Percentiles rank a stretch among this genome's conserved stretches.
Evolutionary conservation across 2,329 filamentous ascomycete genomes (phyloP).

Genomic region (Zymoseptoria passerinii): DNA sequence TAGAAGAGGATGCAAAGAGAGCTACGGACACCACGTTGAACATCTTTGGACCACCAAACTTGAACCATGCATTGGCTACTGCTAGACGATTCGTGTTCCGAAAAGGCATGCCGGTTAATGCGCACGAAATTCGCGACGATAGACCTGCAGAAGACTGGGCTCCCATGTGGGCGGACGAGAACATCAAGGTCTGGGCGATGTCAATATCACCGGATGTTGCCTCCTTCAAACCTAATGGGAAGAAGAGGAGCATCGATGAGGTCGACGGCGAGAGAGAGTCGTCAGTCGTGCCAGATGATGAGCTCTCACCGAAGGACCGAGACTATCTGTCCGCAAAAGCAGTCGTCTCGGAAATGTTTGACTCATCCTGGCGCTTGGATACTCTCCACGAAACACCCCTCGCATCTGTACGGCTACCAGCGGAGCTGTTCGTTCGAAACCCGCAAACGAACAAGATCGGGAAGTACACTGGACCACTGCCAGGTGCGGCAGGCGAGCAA

Average conservation of each 20-base stretch:
- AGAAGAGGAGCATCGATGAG: slow-evolving; percentile 31
- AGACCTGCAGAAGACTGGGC: slow-evolving; percentile 28
- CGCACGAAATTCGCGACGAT: slow-evolving; percentile 54
- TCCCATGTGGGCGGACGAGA: slow-evolving; percentile 67
- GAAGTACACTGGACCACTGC: slow-evolving; percentile 60
- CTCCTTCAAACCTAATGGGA: slow-evolving; percentile 16
- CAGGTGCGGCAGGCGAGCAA: slow-evolving; percentile 39
- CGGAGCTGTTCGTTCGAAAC: slow-evolving; percentile 61
- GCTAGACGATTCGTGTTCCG: slow-evolving; percentile 78
- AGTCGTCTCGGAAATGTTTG: slow-evolving; percentile 69
- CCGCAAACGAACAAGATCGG: slow-evolving; percentile 54
- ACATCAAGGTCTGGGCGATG: slow-evolving; percentile 79
- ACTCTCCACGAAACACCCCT: slow-evolving; percentile 59
- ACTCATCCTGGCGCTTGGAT: slow-evolving; percentile 67
- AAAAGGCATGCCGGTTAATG: slow-evolving; percentile 65
- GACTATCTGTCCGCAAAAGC: slow-evolving; percentile 41
- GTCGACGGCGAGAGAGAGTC: slow-evolving; percentile 25
- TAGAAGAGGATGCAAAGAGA: slow-evolving; percentile 25
- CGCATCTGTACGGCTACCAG: slow-evolving; percentile 57
- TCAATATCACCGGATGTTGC: slow-evolving; percentile 41
- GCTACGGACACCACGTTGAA: slow-evolving; percentile 40
- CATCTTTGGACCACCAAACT: slow-evolving; percentile 74
- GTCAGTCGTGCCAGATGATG: slow-evolving; percentile 29
- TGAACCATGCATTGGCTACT: slow-evolving; percentile 73
- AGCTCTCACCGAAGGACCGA: slow-evolving; percentile 35